Percentiles rank a stretch among this genome's conserved stretches.
phyloP scores from a whole-genome alignment of 345 rosid species.

The Rhizophora apiculata region DNA sequence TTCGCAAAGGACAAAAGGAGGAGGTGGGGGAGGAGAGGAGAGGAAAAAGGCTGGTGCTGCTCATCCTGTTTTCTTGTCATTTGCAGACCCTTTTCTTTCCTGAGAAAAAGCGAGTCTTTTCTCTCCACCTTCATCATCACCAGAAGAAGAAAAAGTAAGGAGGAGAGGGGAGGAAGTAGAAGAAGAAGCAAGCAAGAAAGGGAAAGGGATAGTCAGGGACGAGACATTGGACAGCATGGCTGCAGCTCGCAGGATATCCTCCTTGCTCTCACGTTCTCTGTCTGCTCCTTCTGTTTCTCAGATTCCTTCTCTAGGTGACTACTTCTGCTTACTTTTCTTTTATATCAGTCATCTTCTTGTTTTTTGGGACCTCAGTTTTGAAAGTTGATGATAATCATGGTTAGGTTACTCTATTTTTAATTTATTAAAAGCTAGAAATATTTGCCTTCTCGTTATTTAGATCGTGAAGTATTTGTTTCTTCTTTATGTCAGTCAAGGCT shows the following conservation, averaged over 20 bases:
- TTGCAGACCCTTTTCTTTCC: too few species aligned
- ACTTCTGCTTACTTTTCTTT: neutral
- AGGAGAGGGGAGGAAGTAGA: neutral
- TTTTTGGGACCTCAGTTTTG: neutral
- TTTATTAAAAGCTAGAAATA: neutral
- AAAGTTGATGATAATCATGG: neutral
- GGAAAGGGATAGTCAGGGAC: neutral
- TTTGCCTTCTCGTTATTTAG: neutral
- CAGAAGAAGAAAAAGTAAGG: too few species aligned
- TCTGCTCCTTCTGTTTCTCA: slow-evolving; percentile 39
- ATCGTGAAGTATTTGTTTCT: neutral
- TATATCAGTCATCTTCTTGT: neutral
- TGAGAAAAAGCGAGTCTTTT: too few species aligned
- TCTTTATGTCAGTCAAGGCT: neutral
- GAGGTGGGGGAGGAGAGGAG: too few species aligned
- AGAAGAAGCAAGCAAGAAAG: neutral
- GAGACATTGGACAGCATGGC: slow-evolving; percentile 23
- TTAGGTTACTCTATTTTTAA: neutral
- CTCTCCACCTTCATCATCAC: too few species aligned
- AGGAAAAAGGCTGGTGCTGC: too few species aligned
- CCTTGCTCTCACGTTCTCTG: slow-evolving; percentile 30
- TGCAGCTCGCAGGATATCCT: slow-evolving; percentile 47
- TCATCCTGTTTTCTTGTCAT: too few species aligned
- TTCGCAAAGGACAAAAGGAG: too few species aligned
- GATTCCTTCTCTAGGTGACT: slow-evolving; percentile 42